These are phyloP conservation scores for Penicillium thymicola DNA, from an alignment of 2,329 filamentous ascomycete species.

Conservation along the genomic window DNA sequence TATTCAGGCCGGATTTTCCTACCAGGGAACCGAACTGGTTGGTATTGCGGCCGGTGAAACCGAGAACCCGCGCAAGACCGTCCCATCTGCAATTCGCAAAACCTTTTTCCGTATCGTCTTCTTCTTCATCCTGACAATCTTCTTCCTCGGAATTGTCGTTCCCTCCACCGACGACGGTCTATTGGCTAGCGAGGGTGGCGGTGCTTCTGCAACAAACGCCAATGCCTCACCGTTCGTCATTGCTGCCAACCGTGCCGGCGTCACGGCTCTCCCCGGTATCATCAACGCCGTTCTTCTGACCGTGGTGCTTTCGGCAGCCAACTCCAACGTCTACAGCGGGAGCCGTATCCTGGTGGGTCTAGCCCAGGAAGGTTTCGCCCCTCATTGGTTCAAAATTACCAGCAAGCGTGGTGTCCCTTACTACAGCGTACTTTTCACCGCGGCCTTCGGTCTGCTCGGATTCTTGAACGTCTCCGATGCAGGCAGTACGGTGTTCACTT, in stretches of 20 bases:
- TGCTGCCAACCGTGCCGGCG: slow-evolving; percentile 35
- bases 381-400: slow-evolving; percentile 41
- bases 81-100: slow-evolving; percentile 68
- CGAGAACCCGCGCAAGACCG: slow-evolving; percentile 66
- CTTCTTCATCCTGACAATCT: slow-evolving; percentile 45
- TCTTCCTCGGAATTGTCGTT: slow-evolving; percentile 70
- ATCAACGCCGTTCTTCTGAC: slow-evolving; percentile 43
- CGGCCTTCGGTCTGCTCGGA: slow-evolving; percentile 58
- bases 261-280: slow-evolving; percentile 35
- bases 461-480: slow-evolving; percentile 65
- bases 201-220: slow-evolving; percentile 20
- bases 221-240: slow-evolving; percentile 43
- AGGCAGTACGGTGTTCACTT: slow-evolving; percentile 57
- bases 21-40: slow-evolving; percentile 66
- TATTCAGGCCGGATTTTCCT: slow-evolving; percentile 40
- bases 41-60: slow-evolving; percentile 74
- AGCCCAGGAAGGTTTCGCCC: slow-evolving; percentile 46
- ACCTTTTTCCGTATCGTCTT: slow-evolving; percentile 72
- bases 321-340: slow-evolving; percentile 45
- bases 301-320: slow-evolving; percentile 41
- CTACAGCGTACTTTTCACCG: slow-evolving; percentile 42
- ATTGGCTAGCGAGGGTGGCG: slow-evolving; percentile 33
- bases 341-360: slow-evolving; percentile 68
- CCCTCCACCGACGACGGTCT: slow-evolving; percentile 59
- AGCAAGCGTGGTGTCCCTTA: slow-evolving; percentile 44